phyloP scores from a whole-genome alignment of 495 filamentous ascomycete species.

The Lasiosphaeris hirsuta region DNA sequence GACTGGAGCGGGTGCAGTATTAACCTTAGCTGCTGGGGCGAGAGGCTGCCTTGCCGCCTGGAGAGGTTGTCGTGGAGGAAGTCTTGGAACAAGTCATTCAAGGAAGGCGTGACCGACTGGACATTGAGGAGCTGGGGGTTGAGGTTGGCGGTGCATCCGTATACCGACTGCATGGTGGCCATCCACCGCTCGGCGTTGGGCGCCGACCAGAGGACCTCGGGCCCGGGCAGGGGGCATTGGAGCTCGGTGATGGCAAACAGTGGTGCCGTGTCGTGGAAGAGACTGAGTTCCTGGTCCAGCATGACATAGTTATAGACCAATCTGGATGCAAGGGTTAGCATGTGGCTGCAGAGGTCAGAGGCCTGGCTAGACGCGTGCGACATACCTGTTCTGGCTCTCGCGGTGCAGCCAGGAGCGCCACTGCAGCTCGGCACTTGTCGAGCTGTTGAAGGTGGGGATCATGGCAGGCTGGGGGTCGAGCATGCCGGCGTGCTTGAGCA shows the following conservation, averaged over 20 bases:
- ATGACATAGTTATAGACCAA: constrained; percentile 64
- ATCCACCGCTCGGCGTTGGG: constrained; percentile 46
- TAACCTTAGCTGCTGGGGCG: constrained; percentile 47
- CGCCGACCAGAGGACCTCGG: constrained; percentile 52
- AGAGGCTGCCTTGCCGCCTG: constrained; percentile 31
- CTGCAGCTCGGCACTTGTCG: constrained; percentile 42
- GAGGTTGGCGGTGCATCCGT: constrained; percentile 35
- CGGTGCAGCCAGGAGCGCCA: constrained; percentile 57
- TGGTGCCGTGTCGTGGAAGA: constrained; percentile 59
- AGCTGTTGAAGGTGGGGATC: constrained; percentile 29
- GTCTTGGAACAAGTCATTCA: constrained; percentile 56
- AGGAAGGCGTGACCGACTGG: constrained; percentile 45
- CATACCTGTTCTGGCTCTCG: constrained; percentile 57
- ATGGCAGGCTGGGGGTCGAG: constrained; percentile 39
- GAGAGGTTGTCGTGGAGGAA: constrained; percentile 46
- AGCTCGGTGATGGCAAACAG: constrained; percentile 58
- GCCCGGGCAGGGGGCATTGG: constrained; percentile 53
- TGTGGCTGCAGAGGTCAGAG: not conserved
- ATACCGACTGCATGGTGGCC: constrained; percentile 46
- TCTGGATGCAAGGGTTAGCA: constrained; percentile 32
- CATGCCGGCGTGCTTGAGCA: constrained; percentile 56
- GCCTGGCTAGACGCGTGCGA: too few relatives aligned
- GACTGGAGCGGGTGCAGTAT: constrained; percentile 53
- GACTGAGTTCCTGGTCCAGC: constrained; percentile 61
- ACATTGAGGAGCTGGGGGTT: constrained; percentile 36